These are phyloP conservation scores for Wickerhamiella infanticola DNA, from an alignment of 1,139 yeast genomes.

Conservation along the genomic window DNA sequence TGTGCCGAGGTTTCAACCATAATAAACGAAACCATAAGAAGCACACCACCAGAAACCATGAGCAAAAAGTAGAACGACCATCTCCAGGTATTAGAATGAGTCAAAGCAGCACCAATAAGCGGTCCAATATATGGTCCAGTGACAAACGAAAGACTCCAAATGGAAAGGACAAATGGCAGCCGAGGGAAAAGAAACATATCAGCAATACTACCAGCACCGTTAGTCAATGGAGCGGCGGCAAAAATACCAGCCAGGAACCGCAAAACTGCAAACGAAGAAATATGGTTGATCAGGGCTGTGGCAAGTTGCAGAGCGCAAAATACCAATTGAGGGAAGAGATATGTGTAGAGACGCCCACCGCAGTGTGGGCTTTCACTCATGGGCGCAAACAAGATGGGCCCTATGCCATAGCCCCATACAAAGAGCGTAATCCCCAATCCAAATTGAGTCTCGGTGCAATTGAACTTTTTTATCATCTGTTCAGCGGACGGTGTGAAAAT, in stretches of 20 bases:
- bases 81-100: constrained; percentile 25
- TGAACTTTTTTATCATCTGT: constrained; percentile 30
- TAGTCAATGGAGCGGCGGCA: constrained; percentile 73
- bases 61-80: constrained; percentile 34
- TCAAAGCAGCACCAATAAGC: constrained; percentile 41
- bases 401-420: constrained; percentile 38
- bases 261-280: constrained; percentile 37
- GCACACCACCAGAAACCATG: constrained; percentile 27
- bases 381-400: constrained; percentile 37
- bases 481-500: constrained; percentile 43
- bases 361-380: constrained; percentile 32
- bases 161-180: constrained; percentile 21
- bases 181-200: constrained; percentile 28
- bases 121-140: constrained; percentile 57
- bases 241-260: constrained; percentile 69
- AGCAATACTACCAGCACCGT: constrained; percentile 74
- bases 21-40: constrained; percentile 24
- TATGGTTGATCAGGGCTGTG: constrained; percentile 33
- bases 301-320: constrained; percentile 40
- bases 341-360: constrained; percentile 35
- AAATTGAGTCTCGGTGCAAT: constrained; percentile 31
- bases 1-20: constrained; percentile 39
- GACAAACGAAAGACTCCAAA: constrained; percentile 39
- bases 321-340: constrained; percentile 32
- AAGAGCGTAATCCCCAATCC: constrained; percentile 36